Percentiles rank a stretch among this genome's conserved stretches.
Conservation (phyloP, 2,329 filamentous ascomycete species). For the Exophiala oligosperma region DNA sequence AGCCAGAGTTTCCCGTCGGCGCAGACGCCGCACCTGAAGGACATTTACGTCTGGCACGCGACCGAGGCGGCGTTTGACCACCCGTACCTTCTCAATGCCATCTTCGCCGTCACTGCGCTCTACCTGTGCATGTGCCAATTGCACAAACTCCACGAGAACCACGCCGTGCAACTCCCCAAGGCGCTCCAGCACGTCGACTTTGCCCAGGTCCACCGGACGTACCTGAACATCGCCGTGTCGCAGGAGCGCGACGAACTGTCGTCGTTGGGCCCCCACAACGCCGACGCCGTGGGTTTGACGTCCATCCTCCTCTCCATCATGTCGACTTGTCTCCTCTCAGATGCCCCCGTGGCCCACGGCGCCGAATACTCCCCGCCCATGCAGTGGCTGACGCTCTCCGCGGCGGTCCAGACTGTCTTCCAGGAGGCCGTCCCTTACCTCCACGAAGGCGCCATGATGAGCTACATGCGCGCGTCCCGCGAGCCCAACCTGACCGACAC, state of each 20-base stretch:
- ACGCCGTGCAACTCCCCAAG: not conserved
- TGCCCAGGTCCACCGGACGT: slow-evolving; percentile 14
- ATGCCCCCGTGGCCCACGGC: slow-evolving; percentile 30
- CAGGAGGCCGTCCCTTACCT: slow-evolving; percentile 23
- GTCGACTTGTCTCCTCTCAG: slow-evolving; percentile 27
- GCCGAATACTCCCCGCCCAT: slow-evolving; percentile 33
- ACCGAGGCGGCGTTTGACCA: slow-evolving; percentile 7
- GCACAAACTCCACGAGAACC: not conserved
- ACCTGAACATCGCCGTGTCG: slow-evolving; percentile 29
- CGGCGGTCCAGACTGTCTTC: slow-evolving; percentile 31
- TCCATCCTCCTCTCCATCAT: slow-evolving; percentile 32
- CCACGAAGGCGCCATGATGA: slow-evolving; percentile 27
- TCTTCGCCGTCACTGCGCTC: slow-evolving; percentile 15
- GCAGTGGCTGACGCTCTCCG: slow-evolving; percentile 35
- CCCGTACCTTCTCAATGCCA: slow-evolving; percentile 11
- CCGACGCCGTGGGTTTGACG: slow-evolving; percentile 33
- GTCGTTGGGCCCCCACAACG: slow-evolving; percentile 29
- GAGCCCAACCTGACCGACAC: slow-evolving; percentile 25
- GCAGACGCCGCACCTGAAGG: not conserved
- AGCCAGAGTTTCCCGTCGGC: slow-evolving; percentile 6
- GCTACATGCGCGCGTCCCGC: slow-evolving; percentile 28
- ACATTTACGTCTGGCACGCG: slow-evolving; percentile 4
- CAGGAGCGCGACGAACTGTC: slow-evolving; percentile 32
- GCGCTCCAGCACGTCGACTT: slow-evolving; percentile 9
- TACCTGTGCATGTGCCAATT: slow-evolving; percentile 9